phyloP scores from a whole-genome alignment of 768 basidiomycete species.

The Arthromyces matolae region DNA sequence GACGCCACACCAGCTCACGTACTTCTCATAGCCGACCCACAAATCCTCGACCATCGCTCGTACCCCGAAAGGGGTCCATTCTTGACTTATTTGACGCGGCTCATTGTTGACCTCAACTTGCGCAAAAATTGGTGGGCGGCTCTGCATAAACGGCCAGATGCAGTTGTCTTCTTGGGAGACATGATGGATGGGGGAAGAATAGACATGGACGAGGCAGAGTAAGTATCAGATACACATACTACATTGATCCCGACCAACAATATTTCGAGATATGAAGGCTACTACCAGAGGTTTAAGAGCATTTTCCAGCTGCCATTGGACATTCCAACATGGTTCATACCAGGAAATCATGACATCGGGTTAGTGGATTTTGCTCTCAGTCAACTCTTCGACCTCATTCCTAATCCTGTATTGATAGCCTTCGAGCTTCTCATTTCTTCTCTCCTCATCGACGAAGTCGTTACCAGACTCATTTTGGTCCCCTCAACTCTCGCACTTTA shows the following conservation, averaged over 20 bases:
- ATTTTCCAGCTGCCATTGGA: slow-evolving; percentile 56
- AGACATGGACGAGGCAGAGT: slow-evolving; percentile 66
- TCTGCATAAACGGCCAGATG: slow-evolving; percentile 57
- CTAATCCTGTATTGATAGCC: slow-evolving; percentile 32
- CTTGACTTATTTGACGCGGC: slow-evolving; percentile 56
- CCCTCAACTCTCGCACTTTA: slow-evolving; percentile 57
- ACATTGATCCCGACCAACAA: not conserved
- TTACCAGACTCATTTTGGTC: slow-evolving; percentile 75
- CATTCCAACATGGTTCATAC: slow-evolving; percentile 65
- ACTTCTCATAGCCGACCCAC: slow-evolving; percentile 86
- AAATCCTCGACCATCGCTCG: slow-evolving; percentile 73
- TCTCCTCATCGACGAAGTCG: slow-evolving; percentile 47
- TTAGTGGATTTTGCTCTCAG: slow-evolving; percentile 28
- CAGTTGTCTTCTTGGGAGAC: slow-evolving; percentile 82
- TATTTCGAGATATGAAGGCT: slow-evolving; percentile 63
- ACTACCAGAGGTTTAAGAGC: slow-evolving; percentile 60
- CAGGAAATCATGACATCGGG: slow-evolving; percentile 93
- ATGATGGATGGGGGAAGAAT: slow-evolving; percentile 86
- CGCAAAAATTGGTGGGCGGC: slow-evolving; percentile 81
- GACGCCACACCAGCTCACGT: slow-evolving; percentile 39
- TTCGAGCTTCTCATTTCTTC: slow-evolving; percentile 43
- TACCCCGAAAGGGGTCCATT: slow-evolving; percentile 59
- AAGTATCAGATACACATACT: slow-evolving; percentile 37
- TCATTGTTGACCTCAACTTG: slow-evolving; percentile 77
- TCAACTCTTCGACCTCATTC: not conserved